Evolutionary conservation across 345 rosid genomes (phyloP), one percentile per base, ranked within the genome.

Genomic region (Lepidium sativum): DNA sequence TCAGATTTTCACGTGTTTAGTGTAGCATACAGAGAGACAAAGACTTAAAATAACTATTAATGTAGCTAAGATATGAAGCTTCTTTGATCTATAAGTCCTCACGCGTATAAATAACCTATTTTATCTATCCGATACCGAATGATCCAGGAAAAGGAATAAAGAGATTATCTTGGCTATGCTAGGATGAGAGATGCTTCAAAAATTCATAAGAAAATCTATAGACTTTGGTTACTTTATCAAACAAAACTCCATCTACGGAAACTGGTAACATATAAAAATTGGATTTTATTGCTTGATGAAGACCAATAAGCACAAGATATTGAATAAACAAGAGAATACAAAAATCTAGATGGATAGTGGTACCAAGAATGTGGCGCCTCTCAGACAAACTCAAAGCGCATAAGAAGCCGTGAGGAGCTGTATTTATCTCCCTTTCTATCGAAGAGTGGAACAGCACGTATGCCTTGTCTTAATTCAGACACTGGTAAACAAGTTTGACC

Each of bases 401-500:
- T 70, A 1, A 94, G 95, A 71, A 94, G 97, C 74, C 80, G 84
- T 15, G 85, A 84, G 8, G 72, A 78, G 53, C 66, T 75, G 68
- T 80, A 81, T 48, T 77, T 84, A 10, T 62, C 74, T 18, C 96
- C 96, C 61, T 78, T 83, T 11, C 60, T 63, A 53, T 86, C 54
- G 23, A 72, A 63, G 9, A 94, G 84, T 3, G 95, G 88, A 52
- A 94, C 79, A 8, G 95, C 83, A 8, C 97, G 85, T 53, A 94
- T 77, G 61, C 99, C 96, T 14, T 64, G 65, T 41, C 77, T 74
- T 49, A 90, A 20, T 66, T 94, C 97, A 0, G 85, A 73, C 17
- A 90, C 86, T 4, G 96, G 96, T 65, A 94, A 64, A 59, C 90
- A 87, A 54, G 97, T 83, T 69, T 94, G 97, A 23, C 99, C 99